These are phyloP conservation scores for Cutaneotrichosporon sp. DNA, from an alignment of 1,284 basidiomycete species.

Conservation along the genomic window DNA sequence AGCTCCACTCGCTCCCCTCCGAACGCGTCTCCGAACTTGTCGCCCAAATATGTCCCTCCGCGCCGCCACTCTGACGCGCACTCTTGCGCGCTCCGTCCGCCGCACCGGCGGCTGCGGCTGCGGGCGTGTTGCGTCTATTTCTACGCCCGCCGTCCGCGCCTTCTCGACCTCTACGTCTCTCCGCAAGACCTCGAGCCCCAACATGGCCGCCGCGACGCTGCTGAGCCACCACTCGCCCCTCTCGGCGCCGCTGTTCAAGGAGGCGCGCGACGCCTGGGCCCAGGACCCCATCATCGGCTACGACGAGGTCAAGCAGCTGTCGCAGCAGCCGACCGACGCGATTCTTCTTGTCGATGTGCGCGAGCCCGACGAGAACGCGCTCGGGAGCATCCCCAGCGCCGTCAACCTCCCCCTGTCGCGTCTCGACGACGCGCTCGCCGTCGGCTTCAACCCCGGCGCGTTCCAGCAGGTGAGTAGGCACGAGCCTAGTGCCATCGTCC, in stretches of 20 bases:
- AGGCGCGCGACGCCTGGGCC: slow-evolving; percentile 36
- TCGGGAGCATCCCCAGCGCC: slow-evolving; percentile 92
- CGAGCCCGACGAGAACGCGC: slow-evolving; percentile 87
- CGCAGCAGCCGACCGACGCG: slow-evolving; percentile 76
- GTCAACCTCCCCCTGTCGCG: slow-evolving; percentile 89
- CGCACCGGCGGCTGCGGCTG: not conserved
- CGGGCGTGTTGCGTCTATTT: not conserved
- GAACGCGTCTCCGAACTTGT: not conserved
- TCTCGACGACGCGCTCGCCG: slow-evolving; percentile 68
- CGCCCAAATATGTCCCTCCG: not conserved
- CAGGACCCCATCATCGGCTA: slow-evolving; percentile 66
- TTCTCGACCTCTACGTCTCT: not conserved
- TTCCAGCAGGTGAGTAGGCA: slow-evolving; percentile 60
- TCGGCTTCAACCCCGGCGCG: slow-evolving; percentile 58
- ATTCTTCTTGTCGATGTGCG: slow-evolving; percentile 89
- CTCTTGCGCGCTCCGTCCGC: not conserved
- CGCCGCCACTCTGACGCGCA: not conserved
- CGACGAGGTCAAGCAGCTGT: slow-evolving; percentile 79
- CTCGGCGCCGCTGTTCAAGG: not conserved
- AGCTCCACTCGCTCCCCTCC: not conserved
- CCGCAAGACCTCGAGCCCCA: not conserved
- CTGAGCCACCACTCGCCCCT: not conserved
- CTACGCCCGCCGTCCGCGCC: not conserved
- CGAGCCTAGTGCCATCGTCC: not conserved
- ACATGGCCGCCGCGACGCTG: not conserved